Evolutionary conservation across 495 filamentous ascomycete genomes (phyloP).

Genomic region (Hypoxylon perforatum): DNA sequence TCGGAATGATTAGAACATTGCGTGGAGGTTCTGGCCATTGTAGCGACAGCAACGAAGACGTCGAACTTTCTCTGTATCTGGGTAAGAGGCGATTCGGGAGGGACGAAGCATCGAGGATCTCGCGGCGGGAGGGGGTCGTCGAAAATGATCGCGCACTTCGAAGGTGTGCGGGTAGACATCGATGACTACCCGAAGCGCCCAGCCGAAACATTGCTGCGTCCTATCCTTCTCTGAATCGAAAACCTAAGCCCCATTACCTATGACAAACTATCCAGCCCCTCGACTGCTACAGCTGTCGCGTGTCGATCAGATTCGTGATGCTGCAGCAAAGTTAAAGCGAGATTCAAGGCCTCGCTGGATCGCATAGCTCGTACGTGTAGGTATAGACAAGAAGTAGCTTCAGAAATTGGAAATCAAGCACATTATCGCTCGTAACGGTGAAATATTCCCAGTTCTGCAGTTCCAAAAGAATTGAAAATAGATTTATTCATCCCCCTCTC

Average conservation of each 20-base stretch:
- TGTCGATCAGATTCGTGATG: neutral
- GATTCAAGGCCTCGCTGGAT: conserved; percentile 13
- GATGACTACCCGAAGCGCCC: neutral
- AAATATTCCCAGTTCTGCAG: no score
- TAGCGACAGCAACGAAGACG: conserved; percentile 76
- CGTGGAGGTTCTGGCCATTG: conserved; percentile 90
- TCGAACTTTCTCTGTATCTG: conserved; percentile 56
- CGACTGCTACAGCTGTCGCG: neutral
- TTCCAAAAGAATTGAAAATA: no score
- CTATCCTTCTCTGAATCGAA: neutral
- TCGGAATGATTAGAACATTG: conserved; percentile 91
- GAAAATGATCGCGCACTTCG: conserved; percentile 56
- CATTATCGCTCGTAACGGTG: neutral
- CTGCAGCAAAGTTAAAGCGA: conserved; percentile 1
- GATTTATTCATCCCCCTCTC: neutral
- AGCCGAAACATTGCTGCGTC: conserved; percentile 19
- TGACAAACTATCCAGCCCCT: neutral
- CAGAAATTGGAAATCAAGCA: no score
- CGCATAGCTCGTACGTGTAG: conserved; percentile 24
- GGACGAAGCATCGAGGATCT: conserved; percentile 61
- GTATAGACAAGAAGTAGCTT: no score
- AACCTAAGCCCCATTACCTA: neutral
- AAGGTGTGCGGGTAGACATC: conserved; percentile 1
- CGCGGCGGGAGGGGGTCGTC: conserved; percentile 46
- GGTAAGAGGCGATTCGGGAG: conserved; percentile 67